These are phyloP conservation scores for Trichoderma oligosporum DNA, from an alignment of 2,329 filamentous ascomycete genomes.

Conservation along the genomic window DNA sequence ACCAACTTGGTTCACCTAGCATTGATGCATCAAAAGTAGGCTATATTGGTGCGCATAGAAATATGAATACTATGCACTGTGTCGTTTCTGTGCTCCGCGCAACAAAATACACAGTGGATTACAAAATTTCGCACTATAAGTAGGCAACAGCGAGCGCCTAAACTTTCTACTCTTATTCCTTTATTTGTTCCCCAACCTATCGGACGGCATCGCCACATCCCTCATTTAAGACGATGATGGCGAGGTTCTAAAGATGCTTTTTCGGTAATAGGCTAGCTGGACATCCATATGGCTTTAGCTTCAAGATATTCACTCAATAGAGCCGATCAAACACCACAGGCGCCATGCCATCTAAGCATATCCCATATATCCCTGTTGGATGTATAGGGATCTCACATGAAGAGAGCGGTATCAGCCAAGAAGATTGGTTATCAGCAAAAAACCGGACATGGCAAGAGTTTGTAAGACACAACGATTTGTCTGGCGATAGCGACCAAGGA, in stretches of 20 bases:
- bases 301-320: not conserved
- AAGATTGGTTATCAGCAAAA: slow-evolving; percentile 20
- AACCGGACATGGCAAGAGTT: slow-evolving; percentile 3
- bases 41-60: not conserved
- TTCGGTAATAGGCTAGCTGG: not conserved
- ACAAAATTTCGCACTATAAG: not conserved
- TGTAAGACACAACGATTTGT: not conserved
- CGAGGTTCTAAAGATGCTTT: not conserved
- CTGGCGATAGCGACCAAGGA: slow-evolving; percentile 26
- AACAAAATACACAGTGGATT: not conserved
- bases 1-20: no score
- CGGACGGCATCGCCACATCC: not conserved
- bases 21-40: no score
- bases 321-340: not conserved
- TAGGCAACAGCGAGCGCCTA: slow-evolving; percentile 9
- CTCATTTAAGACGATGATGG: not conserved
- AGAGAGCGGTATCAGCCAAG: slow-evolving; percentile 19
- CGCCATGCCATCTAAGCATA: slow-evolving; percentile 22
- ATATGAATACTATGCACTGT: not conserved
- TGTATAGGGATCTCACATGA: slow-evolving; percentile 33
- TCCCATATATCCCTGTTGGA: slow-evolving; percentile 41
- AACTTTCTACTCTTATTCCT: not conserved
- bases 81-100: no score
- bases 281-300: not conserved
- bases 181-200: not conserved